phyloP scores from a whole-genome alignment of 495 filamentous ascomycete genomes.

The Xylaria flabelliformis region DNA sequence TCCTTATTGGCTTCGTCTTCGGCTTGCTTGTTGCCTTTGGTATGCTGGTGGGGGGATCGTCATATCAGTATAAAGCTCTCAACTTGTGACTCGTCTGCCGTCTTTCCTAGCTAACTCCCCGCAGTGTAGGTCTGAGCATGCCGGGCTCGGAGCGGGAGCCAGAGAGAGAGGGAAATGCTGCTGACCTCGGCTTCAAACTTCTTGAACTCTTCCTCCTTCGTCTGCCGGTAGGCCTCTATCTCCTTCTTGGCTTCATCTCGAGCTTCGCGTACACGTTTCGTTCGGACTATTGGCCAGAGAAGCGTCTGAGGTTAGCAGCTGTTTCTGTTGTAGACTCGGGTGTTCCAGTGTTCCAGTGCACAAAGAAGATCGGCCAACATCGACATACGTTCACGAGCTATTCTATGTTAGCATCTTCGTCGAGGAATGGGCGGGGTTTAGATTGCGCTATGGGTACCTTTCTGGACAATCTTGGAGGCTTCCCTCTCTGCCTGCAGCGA shows the following conservation, averaged over 20 bases:
- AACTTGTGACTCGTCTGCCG: not conserved
- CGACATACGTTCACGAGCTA: conserved; percentile 52
- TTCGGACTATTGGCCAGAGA: conserved; percentile 70
- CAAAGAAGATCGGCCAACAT: not conserved
- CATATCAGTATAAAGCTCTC: conserved; percentile 6
- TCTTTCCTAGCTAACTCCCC: not conserved
- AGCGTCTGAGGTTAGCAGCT: conserved; percentile 18
- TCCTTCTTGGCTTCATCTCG: conserved; percentile 96
- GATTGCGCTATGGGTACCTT: conserved; percentile 61
- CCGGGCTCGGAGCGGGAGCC: not conserved
- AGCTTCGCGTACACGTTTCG: conserved; percentile 95
- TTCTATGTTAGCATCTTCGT: not conserved
- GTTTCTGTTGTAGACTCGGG: not conserved
- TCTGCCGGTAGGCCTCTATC: conserved; percentile 89
- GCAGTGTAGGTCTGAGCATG: not conserved
- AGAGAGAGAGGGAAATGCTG: not conserved
- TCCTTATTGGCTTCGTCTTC: conserved; percentile 86
- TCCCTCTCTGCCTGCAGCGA: conserved; percentile 86
- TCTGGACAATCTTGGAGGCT: conserved; percentile 98
- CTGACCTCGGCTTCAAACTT: conserved; percentile 90
- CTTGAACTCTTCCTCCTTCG: conserved; percentile 95
- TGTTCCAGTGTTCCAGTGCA: not conserved
- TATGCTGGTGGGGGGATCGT: conserved; percentile 62
- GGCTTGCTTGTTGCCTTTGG: conserved; percentile 83
- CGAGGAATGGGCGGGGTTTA: not conserved